Evolutionary conservation across 2,329 filamentous ascomycete genomes (phyloP).

Genomic region (Fusarium bactridioides): DNA sequence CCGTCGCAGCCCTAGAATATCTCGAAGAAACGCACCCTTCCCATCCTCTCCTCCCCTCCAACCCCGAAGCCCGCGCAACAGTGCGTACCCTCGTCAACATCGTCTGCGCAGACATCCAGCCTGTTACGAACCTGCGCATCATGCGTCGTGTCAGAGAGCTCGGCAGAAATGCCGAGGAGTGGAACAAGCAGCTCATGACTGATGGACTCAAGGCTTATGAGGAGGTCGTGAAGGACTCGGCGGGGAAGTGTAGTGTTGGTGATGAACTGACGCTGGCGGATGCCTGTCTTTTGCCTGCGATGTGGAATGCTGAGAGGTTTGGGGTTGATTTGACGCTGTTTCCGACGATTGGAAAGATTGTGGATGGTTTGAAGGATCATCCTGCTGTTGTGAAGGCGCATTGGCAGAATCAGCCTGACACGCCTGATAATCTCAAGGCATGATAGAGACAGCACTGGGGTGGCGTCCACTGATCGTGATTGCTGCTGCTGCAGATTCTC

Average conservation of each 20-base stretch:
- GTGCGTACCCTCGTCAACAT: constrained; percentile 63
- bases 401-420: constrained; percentile 63
- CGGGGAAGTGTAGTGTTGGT: constrained; percentile 63
- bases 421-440: constrained; percentile 45
- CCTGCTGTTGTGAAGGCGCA: constrained; percentile 61
- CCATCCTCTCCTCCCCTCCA: constrained; percentile 56
- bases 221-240: constrained; percentile 45
- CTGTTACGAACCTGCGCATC: constrained; percentile 65
- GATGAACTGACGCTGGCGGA: constrained; percentile 66
- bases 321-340: constrained; percentile 61
- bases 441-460: not conserved
- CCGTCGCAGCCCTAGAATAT: constrained; percentile 67
- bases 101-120: constrained; percentile 66
- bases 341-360: constrained; percentile 56
- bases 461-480: no score
- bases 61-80: constrained; percentile 54
- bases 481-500: no score
- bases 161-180: constrained; percentile 54
- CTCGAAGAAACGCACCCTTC: constrained; percentile 63
- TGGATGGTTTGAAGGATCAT: constrained; percentile 54
- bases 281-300: constrained; percentile 63
- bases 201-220: constrained; percentile 67
- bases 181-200: constrained; percentile 60
- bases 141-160: constrained; percentile 57
- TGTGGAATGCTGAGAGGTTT: constrained; percentile 64